Conservation (phyloP, 306 rosid genomes). For the Heteromeles arbutifolia region DNA sequence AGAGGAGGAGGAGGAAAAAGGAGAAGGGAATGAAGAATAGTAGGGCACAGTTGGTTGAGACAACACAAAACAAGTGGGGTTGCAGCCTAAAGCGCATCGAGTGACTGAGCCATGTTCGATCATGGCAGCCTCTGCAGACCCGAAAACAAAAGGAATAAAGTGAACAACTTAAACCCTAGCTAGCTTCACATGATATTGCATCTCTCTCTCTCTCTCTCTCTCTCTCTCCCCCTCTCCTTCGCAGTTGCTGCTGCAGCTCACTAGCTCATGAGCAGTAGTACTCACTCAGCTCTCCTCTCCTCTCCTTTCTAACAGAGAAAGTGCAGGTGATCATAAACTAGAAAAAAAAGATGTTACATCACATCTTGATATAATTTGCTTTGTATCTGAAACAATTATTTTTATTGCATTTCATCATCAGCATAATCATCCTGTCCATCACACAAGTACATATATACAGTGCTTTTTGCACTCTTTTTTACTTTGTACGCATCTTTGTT, state of each 20-base stretch:
- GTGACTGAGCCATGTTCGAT: conserved; percentile 27
- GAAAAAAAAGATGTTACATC: conserved; percentile 44
- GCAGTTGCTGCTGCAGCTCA: neutral
- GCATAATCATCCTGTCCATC: neutral
- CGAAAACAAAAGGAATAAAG: conserved; percentile 62
- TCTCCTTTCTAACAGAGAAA: neutral
- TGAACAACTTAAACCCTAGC: neutral
- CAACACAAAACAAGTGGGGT: conserved; percentile 72
- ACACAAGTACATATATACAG: neutral
- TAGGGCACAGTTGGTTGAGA: neutral
- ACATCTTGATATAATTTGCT: conserved; percentile 8
- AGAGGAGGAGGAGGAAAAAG: neutral
- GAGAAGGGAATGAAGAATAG: neutral
- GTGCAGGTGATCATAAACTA: neutral
- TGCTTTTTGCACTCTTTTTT: rapidly evolving
- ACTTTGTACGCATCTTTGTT: too few species aligned
- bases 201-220: neutral
- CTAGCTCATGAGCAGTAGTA: neutral
- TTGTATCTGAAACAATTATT: neutral
- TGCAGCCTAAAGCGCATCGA: conserved; percentile 19
- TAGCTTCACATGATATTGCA: conserved; percentile 23
- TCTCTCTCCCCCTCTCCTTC: too few species aligned
- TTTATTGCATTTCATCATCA: conserved; percentile 1
- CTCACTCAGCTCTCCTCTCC: neutral
- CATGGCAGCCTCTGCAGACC: conserved; percentile 24